These are phyloP conservation scores for Diaporthe sp. DNA, from an alignment of 2,329 filamentous ascomycete species.

Conservation along the genomic window DNA sequence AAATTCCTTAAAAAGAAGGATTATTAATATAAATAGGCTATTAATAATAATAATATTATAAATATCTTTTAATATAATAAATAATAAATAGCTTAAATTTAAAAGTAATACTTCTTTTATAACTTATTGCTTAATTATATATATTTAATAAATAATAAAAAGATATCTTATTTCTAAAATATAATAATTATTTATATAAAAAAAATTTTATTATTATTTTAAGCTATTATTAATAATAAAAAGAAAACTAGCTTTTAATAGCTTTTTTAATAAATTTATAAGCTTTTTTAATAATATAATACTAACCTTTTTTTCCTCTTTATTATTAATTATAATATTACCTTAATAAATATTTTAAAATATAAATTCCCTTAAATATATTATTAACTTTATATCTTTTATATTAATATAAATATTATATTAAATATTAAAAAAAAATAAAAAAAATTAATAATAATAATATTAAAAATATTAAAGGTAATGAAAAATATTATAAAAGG, in stretches of 20 bases:
- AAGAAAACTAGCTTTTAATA: not conserved
- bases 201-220: not conserved
- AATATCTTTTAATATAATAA: no score
- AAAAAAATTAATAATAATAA: no score
- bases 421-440: no score
- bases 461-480: no score
- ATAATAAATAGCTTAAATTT: no score
- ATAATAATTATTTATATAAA: not conserved
- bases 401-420: not conserved
- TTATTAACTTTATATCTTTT: not conserved
- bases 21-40: no score
- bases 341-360: not conserved
- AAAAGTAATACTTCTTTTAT: no score
- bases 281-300: not conserved
- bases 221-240: not conserved
- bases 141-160: not conserved
- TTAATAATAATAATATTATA: no score
- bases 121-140: not conserved
- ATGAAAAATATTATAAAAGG: no score
- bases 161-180: not conserved
- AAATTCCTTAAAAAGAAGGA: no score
- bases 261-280: not conserved
- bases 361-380: not conserved
- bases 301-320: rapidly evolving
- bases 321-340: not conserved